phyloP scores from a whole-genome alignment of 805 yeast genomes.

The Ogataea glucozyma region DNA sequence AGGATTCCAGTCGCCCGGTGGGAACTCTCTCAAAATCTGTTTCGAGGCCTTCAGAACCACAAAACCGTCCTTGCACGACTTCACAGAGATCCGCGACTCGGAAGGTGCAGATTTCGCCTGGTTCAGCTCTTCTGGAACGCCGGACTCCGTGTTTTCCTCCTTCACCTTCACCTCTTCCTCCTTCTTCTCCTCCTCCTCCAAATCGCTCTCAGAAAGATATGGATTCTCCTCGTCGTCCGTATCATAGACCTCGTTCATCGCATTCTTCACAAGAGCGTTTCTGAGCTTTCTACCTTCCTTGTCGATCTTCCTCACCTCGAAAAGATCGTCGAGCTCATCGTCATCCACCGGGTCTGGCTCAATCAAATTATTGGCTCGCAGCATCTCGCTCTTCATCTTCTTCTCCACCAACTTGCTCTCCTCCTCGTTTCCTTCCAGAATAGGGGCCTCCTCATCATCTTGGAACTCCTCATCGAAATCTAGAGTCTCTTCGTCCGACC shows the following conservation, averaged over 20 bases:
- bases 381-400: conserved; percentile 81
- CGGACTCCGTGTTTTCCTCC: conserved; percentile 37
- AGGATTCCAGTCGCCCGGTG: conserved; percentile 86
- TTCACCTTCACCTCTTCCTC: conserved; percentile 38
- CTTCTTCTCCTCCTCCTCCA: conserved; percentile 52
- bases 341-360: conserved; percentile 65
- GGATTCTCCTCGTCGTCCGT: conserved; percentile 78
- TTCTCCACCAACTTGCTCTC: conserved; percentile 88
- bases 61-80: conserved; percentile 48
- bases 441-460: conserved; percentile 98
- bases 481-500: conserved; percentile 84
- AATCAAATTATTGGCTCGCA: conserved; percentile 72
- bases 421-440: conserved; percentile 93
- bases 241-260: conserved; percentile 86
- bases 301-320: conserved; percentile 71
- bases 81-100: conserved; percentile 38
- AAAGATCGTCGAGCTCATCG: conserved; percentile 68
- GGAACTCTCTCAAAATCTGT: conserved; percentile 62
- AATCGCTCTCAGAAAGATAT: conserved; percentile 69
- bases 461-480: conserved; percentile 97
- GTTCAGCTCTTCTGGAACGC: conserved; percentile 11
- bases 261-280: conserved; percentile 80
- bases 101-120: conserved; percentile 12
- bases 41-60: conserved; percentile 67
- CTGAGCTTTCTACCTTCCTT: conserved; percentile 87